These are phyloP conservation scores for Penicillium odoratum DNA, from an alignment of 495 filamentous ascomycete genomes.

Conservation along the genomic window DNA sequence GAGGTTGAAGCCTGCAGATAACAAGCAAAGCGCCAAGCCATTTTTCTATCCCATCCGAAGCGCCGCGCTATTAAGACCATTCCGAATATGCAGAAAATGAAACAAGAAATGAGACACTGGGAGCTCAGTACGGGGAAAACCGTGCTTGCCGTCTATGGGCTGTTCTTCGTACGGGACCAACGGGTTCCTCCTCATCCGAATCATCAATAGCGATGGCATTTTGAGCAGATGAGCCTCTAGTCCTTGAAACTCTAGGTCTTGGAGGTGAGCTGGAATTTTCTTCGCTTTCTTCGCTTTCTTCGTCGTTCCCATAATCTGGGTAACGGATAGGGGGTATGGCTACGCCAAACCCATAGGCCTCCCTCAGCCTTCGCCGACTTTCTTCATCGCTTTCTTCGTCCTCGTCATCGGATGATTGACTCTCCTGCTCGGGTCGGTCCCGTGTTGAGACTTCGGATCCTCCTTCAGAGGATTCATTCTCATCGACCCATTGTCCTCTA, in stretches of 20 bases:
- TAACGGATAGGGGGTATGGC: neutral
- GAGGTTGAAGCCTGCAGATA: neutral
- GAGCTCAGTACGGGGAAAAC: constrained; percentile 27
- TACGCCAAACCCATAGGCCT: neutral
- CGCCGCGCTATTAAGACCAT: constrained; percentile 20
- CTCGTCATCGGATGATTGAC: too few species aligned
- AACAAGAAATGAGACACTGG: neutral
- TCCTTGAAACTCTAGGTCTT: constrained; percentile 3
- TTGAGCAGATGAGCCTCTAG: constrained; percentile 3
- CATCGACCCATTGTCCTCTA: neutral
- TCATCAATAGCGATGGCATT: constrained; percentile 30
- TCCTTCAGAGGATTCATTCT: neutral
- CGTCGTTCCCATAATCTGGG: constrained; percentile 3
- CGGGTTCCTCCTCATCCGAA: constrained; percentile 30
- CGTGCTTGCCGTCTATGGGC: constrained; percentile 20
- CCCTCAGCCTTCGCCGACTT: too few species aligned
- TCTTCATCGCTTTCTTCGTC: too few species aligned
- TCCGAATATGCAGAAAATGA: neutral
- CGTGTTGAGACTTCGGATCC: neutral
- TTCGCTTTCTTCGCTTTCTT: constrained; percentile 17
- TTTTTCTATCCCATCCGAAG: constrained; percentile 19
- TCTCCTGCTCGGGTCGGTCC: too few species aligned
- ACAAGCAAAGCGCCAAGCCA: constrained; percentile 2
- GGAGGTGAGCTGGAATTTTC: constrained; percentile 18
- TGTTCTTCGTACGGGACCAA: constrained; percentile 27